Evolutionary conservation across 2,329 filamentous ascomycete species (phyloP).

Genomic region (Penicillium sp.): DNA sequence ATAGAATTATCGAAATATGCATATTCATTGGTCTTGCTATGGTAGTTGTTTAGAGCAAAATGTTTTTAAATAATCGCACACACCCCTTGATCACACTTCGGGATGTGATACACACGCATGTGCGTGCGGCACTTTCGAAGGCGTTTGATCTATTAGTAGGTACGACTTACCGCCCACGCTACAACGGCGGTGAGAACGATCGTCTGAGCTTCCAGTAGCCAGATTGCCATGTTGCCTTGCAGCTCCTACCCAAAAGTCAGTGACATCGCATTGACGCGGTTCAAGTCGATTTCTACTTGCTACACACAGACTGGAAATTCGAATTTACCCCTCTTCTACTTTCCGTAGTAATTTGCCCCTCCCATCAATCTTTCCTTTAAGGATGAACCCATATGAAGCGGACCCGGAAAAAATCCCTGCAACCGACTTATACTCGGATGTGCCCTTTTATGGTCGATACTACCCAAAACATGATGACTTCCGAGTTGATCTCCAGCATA

Average conservation of each 20-base stretch:
- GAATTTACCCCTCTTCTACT: not conserved
- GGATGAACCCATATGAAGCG: conserved; percentile 5
- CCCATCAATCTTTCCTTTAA: not conserved
- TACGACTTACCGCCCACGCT: too few relatives aligned
- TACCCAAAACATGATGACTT: conserved; percentile 2
- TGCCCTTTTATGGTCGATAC: not conserved
- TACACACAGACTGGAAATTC: not conserved
- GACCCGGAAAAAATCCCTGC: conserved; percentile 1
- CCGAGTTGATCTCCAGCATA: not conserved
- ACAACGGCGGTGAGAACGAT: too few relatives aligned
- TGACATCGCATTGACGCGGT: not conserved
- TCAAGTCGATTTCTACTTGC: not conserved
- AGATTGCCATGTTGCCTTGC: not conserved
- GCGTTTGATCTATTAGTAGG: too few relatives aligned
- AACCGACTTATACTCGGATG: conserved; percentile 6
- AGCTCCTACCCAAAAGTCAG: not conserved
- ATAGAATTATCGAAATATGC: not conserved
- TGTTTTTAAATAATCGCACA: too few relatives aligned
- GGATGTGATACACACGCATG: too few relatives aligned
- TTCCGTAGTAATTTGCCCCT: not conserved
- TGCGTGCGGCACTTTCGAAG: too few relatives aligned
- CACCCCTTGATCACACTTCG: too few relatives aligned
- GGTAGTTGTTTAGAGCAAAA: too few relatives aligned
- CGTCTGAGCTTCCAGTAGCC: not conserved
- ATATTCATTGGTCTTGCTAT: not conserved